Evolutionary conservation across 768 basidiomycete genomes (phyloP), one percentile per base, ranked within the genome.

Genomic region (Phylloporus rhodoxanthus): DNA sequence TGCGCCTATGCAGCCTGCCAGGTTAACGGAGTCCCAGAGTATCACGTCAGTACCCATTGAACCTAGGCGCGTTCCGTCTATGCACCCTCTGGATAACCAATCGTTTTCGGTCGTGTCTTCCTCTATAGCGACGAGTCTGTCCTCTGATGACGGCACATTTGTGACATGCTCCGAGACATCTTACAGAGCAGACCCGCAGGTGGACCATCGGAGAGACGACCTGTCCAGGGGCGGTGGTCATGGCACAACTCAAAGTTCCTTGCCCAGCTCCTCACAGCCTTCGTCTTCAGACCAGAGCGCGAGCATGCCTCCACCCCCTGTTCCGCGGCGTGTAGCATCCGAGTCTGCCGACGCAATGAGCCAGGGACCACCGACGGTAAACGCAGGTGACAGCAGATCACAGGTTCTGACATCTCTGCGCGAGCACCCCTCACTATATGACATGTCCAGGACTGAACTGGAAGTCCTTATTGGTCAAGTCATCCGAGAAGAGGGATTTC

Each of bases 401-500:
- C 52, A 64, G 39, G 20, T 77, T 47, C 57, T 72, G 52, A 38
- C 70, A 8, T 70, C 75, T 1, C 64, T 85, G 14, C 66, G 67
- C 34, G 71, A 80, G 30, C 57, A 68, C 17, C 69, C 76, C 0
- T 67, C 68, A 1, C 56, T 87, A n/a, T 83, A 85, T 54, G 66
- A 76, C 44, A 63, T 87, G 23, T 64, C 84, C 20, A 69, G 64
- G 29, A 49, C 64, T 10, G 71, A 75, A 7, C 74, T 89, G 11
- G 84, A 87, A 57, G 65, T 66, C 39, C 61, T 84, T 2, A 74
- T 88, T 15, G 72, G 75, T 10, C 74, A 81, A 23, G 75, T 87
- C 20, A 72, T 88, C 15, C 76, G 80, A 46, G 86, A 89, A 63
- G 82, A 92, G 45, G 82, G 90, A 7, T 91, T 96, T 60, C 67